Percentiles rank a stretch among this genome's conserved stretches.
Evolutionary conservation across 495 filamentous ascomycete species (phyloP).

Genomic region (Hyphodiscus hymeniophilus): DNA sequence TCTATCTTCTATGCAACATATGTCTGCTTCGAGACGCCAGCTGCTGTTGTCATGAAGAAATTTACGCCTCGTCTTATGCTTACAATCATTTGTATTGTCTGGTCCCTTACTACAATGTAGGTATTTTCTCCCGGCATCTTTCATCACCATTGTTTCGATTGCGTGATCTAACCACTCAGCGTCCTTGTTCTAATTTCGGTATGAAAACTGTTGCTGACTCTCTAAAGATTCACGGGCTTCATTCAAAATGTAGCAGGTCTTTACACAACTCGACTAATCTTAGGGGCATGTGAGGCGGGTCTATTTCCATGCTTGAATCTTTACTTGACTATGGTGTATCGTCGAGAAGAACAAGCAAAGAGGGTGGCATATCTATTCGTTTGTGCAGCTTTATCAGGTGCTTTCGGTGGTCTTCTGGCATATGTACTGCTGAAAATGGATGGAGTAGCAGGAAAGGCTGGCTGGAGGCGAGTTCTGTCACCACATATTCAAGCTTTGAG

Average conservation of each 20-base stretch:
- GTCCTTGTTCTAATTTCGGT: no score
- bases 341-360: conserved; percentile 62
- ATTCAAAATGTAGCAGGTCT: conserved; percentile 48
- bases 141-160: no score
- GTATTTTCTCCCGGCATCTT: no score
- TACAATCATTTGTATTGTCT: conserved; percentile 51
- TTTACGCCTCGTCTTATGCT: conserved; percentile 39
- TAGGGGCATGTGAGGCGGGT: conserved; percentile 57
- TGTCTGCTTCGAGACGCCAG: conserved; percentile 36
- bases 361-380: conserved; percentile 72
- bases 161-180: no score
- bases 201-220: no score
- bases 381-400: conserved; percentile 66
- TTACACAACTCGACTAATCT: conserved; percentile 49
- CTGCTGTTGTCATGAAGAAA: conserved; percentile 37
- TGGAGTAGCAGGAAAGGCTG: conserved; percentile 41
- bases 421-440: conserved; percentile 58
- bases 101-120: conserved; percentile 68
- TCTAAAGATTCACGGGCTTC: conserved; percentile 59
- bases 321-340: conserved; percentile 73
- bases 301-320: conserved; percentile 63
- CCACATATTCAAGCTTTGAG: no score
- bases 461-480: conserved; percentile 42
- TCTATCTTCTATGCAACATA: conserved; percentile 47
- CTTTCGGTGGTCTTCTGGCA: conserved; percentile 66